A percentile compares a stretch with the other conserved stretches of the same genome.
phyloP scores from a whole-genome alignment of 495 filamentous ascomycete genomes.

The Penicillium canescens region DNA sequence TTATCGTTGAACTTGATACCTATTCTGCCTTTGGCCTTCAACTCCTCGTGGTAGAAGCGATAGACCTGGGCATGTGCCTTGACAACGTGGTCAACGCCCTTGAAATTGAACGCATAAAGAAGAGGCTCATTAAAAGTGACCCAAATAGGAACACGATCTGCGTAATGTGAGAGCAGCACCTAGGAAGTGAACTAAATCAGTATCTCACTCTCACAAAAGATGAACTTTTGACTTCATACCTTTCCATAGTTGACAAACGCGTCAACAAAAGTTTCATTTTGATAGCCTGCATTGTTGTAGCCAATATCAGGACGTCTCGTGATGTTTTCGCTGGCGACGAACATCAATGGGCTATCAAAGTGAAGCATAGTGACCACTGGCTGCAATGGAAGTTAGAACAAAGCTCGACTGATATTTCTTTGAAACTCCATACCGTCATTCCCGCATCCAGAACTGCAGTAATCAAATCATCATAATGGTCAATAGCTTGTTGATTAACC shows the following conservation, averaged over 20 bases:
- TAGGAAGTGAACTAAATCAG: slow-evolving; percentile 37
- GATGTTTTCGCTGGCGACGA: slow-evolving; percentile 25
- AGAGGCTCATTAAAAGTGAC: slow-evolving; percentile 48
- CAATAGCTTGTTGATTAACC: slow-evolving; percentile 42
- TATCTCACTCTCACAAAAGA: background rate
- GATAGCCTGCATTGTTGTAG: slow-evolving; percentile 34
- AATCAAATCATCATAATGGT: slow-evolving; percentile 50
- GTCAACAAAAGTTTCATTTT: slow-evolving; percentile 34
- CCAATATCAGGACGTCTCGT: slow-evolving; percentile 27
- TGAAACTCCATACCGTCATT: slow-evolving; percentile 15
- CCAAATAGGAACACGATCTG: slow-evolving; percentile 46
- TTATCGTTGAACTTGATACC: slow-evolving; percentile 45
- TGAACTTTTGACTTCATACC: background rate
- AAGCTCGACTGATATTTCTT: background rate
- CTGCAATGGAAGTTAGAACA: slow-evolving; percentile 1
- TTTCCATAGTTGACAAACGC: slow-evolving; percentile 20
- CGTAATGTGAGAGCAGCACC: slow-evolving; percentile 40
- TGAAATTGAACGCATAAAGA: slow-evolving; percentile 31
- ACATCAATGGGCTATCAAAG: slow-evolving; percentile 39
- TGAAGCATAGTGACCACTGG: slow-evolving; percentile 46
- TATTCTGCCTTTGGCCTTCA: slow-evolving; percentile 40
- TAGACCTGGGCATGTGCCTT: slow-evolving; percentile 40
- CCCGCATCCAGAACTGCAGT: slow-evolving; percentile 39
- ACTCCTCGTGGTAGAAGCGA: slow-evolving; percentile 40
- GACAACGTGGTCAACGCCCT: slow-evolving; percentile 33